These are phyloP conservation scores for Stellera chamaejasme DNA, from an alignment of 345 rosid species.

Conservation along the genomic window DNA sequence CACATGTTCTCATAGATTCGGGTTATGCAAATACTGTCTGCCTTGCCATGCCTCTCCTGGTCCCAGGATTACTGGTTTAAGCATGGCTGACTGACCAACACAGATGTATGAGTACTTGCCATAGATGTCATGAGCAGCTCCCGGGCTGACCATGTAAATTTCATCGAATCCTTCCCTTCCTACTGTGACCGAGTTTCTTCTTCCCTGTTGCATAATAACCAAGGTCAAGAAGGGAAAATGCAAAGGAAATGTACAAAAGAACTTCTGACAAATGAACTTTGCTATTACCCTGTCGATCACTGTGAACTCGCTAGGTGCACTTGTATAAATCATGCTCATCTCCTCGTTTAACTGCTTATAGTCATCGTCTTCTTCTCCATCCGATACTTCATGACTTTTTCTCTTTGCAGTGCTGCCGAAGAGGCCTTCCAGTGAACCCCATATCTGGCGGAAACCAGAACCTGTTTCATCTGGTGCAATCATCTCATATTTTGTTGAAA, in stretches of 20 bases:
- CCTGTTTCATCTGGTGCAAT: constrained; percentile 37
- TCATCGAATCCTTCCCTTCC: constrained; percentile 69
- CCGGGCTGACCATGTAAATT: constrained; percentile 78
- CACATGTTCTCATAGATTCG: constrained; percentile 34
- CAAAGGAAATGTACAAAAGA: no score
- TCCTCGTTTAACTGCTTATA: constrained; percentile 53
- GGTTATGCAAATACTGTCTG: constrained; percentile 57
- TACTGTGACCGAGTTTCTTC: constrained; percentile 67
- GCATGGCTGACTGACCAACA: constrained; percentile 56
- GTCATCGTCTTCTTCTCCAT: constrained; percentile 55
- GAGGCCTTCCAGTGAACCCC: constrained; percentile 14
- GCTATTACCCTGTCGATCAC: constrained; percentile 61
- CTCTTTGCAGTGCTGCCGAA: constrained; percentile 6
- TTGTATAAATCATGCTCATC: constrained; percentile 76
- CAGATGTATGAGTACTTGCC: constrained; percentile 66
- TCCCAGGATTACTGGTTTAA: constrained; percentile 45
- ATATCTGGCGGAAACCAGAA: constrained; percentile 12
- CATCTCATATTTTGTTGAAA: constrained; percentile 29
- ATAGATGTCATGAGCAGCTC: constrained; percentile 57
- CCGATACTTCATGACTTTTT: constrained; percentile 27
- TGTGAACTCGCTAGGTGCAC: constrained; percentile 61
- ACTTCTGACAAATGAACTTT: no score
- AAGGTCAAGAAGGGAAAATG: neutral
- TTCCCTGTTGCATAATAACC: constrained; percentile 43
- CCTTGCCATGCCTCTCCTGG: constrained; percentile 74